These are phyloP conservation scores for Neoboletus subvelutipes DNA, from an alignment of 768 basidiomycete genomes.

Conservation along the genomic window DNA sequence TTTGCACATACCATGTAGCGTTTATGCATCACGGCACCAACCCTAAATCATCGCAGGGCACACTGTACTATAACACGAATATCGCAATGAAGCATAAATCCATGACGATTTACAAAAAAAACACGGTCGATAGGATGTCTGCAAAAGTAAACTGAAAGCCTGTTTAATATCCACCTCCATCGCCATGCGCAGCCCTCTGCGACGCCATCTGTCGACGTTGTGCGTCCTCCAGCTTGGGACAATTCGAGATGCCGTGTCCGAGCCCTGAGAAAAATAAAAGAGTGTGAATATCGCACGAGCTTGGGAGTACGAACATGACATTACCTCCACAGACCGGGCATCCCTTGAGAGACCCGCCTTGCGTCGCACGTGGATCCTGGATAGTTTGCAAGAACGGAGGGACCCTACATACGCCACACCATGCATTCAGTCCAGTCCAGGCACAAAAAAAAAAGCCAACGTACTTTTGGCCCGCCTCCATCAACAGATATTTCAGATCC, in stretches of 20 bases:
- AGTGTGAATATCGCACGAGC: background rate
- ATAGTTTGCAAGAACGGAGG: slow-evolving; percentile 89
- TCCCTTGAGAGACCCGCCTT: slow-evolving; percentile 76
- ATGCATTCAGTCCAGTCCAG: background rate
- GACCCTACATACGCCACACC: slow-evolving; percentile 51
- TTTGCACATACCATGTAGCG: slow-evolving; percentile 11
- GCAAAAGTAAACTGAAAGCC: background rate
- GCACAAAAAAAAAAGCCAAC: slow-evolving; percentile 25
- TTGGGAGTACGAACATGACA: slow-evolving; percentile 7
- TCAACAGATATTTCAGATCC: slow-evolving; percentile 93
- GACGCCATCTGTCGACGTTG: slow-evolving; percentile 90
- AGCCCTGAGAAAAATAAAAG: slow-evolving; percentile 53
- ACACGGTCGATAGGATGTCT: background rate
- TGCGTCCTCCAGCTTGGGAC: slow-evolving; percentile 94
- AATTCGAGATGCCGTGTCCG: slow-evolving; percentile 91
- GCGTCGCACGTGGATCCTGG: slow-evolving; percentile 84
- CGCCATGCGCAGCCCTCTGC: slow-evolving; percentile 68
- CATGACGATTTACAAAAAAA: background rate
- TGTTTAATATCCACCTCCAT: slow-evolving; percentile 43
- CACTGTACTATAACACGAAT: slow-evolving; percentile 10
- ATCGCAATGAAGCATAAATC: background rate
- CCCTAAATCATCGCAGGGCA: background rate
- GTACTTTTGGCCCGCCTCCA: slow-evolving; percentile 97
- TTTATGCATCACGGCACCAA: slow-evolving; percentile 1
- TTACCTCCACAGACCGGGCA: slow-evolving; percentile 95